Percentiles rank a stretch among this genome's conserved stretches.
Evolutionary conservation across 2,329 filamentous ascomycete genomes (phyloP).

Genomic region (Sporothrix pallida): DNA sequence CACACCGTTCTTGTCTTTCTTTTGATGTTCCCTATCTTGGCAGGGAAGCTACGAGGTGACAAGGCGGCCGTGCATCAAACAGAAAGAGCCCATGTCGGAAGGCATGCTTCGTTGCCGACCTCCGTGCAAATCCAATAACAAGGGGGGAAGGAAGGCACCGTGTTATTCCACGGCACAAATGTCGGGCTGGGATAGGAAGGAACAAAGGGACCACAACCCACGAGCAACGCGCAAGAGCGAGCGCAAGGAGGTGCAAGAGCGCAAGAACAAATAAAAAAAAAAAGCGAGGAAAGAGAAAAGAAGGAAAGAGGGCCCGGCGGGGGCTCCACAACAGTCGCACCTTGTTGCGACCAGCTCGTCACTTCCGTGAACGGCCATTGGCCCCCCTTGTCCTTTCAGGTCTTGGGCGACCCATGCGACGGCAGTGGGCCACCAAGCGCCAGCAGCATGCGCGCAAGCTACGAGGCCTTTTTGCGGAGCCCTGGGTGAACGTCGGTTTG

Average conservation of each 20-base stretch:
- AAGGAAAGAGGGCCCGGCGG: constrained; percentile 11
- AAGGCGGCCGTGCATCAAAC: neutral
- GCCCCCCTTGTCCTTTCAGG: neutral
- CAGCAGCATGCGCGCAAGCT: neutral
- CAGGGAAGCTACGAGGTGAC: constrained; percentile 14
- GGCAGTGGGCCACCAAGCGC: constrained; percentile 14
- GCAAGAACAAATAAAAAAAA: neutral
- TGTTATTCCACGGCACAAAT: neutral
- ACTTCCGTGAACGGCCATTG: constrained; percentile 19
- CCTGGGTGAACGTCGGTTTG: constrained; percentile 9
- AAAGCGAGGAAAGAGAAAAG: neutral
- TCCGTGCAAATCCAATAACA: neutral
- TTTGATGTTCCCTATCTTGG: constrained; percentile 14
- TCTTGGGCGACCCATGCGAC: constrained; percentile 10
- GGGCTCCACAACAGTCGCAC: constrained; percentile 12
- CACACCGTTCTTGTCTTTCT: neutral
- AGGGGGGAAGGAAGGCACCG: constrained; percentile 3
- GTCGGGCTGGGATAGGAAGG: constrained; percentile 21
- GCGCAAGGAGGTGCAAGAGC: neutral
- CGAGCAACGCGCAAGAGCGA: neutral
- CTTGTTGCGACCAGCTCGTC: constrained; percentile 21
- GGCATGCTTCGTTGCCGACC: too few species aligned
- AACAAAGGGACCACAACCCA: constrained; percentile 18
- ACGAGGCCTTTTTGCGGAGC: neutral
- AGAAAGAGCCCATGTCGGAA: too few species aligned